Base-by-base conservation (phyloP, 2,329 filamentous ascomycete genomes). In the Hypoxylon sp. region DNA sequence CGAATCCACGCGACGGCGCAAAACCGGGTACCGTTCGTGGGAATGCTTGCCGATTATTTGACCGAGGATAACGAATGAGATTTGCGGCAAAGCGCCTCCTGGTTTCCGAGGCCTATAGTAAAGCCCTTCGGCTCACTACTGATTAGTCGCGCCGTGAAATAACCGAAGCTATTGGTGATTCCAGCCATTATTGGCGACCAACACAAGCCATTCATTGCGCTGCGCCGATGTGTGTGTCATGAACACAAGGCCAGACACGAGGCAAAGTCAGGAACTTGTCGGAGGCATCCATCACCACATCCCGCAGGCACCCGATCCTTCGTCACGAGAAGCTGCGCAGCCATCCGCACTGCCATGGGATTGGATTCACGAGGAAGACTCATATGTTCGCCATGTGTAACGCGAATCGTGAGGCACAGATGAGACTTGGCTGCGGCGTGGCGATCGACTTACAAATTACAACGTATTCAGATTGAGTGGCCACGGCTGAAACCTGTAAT, bases 351-450 rank as follows among this genome's bases (percentile, higher is more conserved):
- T 55, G 55, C 65, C 65, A 58, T 62, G 47, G 46, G 63, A 65
- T 57, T 64, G 44, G 62, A 65, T 57, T 62, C 59, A 57, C 56
- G 39, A 62, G 56, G 51, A 51, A 64, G 60, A 64, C 54, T 69
- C 57, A 67, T 44, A 47, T 62, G 54, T 64, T 67, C 62, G 50
- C 65, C 61, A 62, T 69, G 66, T 67, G 61, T 51, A 67, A 67
- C 66, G 53, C 53, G 17, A 60, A 55, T 56, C 65, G 35, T 52
- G 56, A 71, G 58, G 65, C 65, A 59, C 58, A 44, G 48, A 50
- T 51, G 39, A 56, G 46, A 68, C 58, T 47, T 53, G 29, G 54
- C 62, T 60, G 56, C 60, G 56, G 60, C 63, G 62, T 48, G 56
- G 66, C 66, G 69, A 62, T 69, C 63, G 51, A 50, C 24, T 60